Base-by-base conservation (phyloP, 148 eudicot species). In the Rhododendron williamsianum region DNA sequence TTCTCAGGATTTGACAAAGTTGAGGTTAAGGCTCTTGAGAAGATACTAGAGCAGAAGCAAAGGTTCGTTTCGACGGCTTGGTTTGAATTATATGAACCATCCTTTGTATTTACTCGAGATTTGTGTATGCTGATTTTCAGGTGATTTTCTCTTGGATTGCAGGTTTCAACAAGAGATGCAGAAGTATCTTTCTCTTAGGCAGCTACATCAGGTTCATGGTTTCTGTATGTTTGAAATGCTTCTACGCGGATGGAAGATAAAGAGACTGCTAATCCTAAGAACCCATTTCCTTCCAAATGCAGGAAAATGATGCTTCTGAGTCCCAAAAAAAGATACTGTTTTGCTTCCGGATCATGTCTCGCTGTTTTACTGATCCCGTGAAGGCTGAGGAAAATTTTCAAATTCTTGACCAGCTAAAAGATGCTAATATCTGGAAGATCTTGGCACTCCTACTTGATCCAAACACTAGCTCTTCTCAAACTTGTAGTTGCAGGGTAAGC, bases 111-210 rank as follows among this genome's bases (percentile, higher is more conserved):
- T 67, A 10, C 19, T 84, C 13, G 23, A 81, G 65, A 9, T 81
- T 58, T 76, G 36, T 83, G 89, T 84, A 71, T 63, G 84, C 88
- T 86, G 84, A 87, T 84, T 87, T 86, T 87, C 41, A 49, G 88
- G 81, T 72, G 80, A 85, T 87, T 82, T 81, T 87, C 78, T 15
- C 85, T 88, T 89, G 82, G 81, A 48, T 86, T 88, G 87, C 93
- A 97, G 99, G 91, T 92, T 97, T 87, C 99, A 97, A 81, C 96
- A 90, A 86, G 99, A 97, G 92, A 91, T 97, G 99, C 94, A 87
- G 85, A 97, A 88, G 90, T 97, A 97, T 91, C 93, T 97, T 82
- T 92, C 98, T 69, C 91, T 94, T 85, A 94, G 91, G 91, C 98
- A 97, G 92, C 83, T 89, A 80, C 82, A 89, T 86, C 93, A 97